These are phyloP conservation scores for Dryas drummondii DNA, from an alignment of 306 rosid genomes.

Conservation along the genomic window DNA sequence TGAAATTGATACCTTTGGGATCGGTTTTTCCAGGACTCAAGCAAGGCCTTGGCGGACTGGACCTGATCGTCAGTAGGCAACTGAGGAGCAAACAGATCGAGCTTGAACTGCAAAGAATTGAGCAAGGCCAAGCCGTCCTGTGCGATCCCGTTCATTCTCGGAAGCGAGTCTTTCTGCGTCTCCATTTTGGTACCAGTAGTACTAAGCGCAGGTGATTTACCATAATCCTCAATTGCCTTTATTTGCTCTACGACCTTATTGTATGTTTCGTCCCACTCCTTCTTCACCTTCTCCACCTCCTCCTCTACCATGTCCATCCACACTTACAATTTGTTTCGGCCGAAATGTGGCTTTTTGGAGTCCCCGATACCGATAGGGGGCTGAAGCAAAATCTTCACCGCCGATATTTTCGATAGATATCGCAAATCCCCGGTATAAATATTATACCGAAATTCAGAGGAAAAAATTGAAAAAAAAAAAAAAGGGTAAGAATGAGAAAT, in stretches of 20 bases:
- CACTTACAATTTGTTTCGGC: not conserved
- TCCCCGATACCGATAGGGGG: no score
- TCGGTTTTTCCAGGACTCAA: slow-evolving; percentile 70
- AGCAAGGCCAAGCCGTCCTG: slow-evolving; percentile 77
- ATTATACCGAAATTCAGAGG: no score
- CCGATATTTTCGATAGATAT: no score
- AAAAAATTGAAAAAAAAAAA: no score
- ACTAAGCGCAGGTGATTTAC: slow-evolving; percentile 27
- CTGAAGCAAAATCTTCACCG: no score
- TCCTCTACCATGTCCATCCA: slow-evolving; percentile 73
- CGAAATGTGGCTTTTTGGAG: no score
- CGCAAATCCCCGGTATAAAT: no score
- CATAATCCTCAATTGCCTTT: slow-evolving; percentile 61
- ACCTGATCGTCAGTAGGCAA: slow-evolving; percentile 60
- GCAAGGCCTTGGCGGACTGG: slow-evolving; percentile 54
- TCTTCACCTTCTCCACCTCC: slow-evolving; percentile 66
- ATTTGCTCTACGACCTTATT: slow-evolving; percentile 47
- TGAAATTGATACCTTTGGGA: slow-evolving; percentile 42
- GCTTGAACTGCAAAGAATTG: slow-evolving; percentile 67
- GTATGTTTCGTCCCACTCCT: slow-evolving; percentile 69
- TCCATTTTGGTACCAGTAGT: not conserved
- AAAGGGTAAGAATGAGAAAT: no score
- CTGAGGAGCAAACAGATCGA: slow-evolving; percentile 87
- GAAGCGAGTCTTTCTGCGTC: slow-evolving; percentile 51
- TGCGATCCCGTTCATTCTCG: slow-evolving; percentile 76